Base-by-base conservation (phyloP, 2,329 filamentous ascomycete genomes). In the Lachnellula arida region DNA sequence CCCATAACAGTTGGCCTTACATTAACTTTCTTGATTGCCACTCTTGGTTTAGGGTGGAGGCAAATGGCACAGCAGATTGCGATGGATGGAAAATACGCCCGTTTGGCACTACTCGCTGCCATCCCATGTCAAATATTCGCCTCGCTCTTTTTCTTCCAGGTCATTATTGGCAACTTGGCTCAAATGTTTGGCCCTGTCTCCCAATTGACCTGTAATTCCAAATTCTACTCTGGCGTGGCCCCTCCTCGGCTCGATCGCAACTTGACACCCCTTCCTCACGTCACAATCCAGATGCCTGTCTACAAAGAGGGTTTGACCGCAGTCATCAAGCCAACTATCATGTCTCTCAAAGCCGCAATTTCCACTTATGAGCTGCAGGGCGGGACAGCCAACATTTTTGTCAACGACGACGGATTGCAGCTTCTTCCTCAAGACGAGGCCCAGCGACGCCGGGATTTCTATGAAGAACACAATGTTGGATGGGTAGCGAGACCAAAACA, bases 371-470 rank as follows among this genome's bases (percentile, higher is more conserved):
- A 83, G 61, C 70, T 80, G 61, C 78, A 81, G 65, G 85, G 85
- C n/a, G 85, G 85, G 7, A 80, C 82, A 1, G 85, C 85, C 25
- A 86, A 81, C 64, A 85, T 88, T 59, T 86, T 86, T 64, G 72
- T 87, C 67, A 87, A 87, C 60, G 85, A 88, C 54, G 85, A 88
- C 60, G 84, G 85, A 55, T 82, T 87, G 78, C 84, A 86, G 67
- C 70, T 85, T 35, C 73, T 87, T 15, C 71, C 77, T 2, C 71
- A 73, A 3, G 74, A 80, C 12, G 73, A 80, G 14, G 74, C 76
- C 4, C 70, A 74, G 34, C 74, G 73, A 8, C 76, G 80, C 19
- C 75, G 76, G 14, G 78, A 81, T 1, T 82, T 81, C 61, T 84
- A 83, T 62, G 75, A 78, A 9, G 80, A 82, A 56, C 78, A 81